Evolutionary conservation across 768 basidiomycete genomes (phyloP).

Genomic region (Sarcodon aspratus): DNA sequence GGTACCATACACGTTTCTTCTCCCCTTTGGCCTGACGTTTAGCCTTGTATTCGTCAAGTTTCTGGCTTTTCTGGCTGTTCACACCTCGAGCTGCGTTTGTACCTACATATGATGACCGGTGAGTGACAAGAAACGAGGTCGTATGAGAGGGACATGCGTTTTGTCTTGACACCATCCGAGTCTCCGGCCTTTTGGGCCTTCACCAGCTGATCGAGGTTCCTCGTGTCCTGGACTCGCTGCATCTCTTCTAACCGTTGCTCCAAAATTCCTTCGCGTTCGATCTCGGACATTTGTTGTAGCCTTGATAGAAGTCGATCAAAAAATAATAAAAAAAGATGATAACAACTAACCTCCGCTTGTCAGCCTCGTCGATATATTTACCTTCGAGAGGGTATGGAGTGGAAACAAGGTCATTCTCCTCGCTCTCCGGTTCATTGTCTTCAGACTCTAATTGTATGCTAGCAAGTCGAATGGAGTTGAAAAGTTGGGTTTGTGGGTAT

Average conservation of each 20-base stretch:
- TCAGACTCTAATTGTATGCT: slow-evolving; percentile 30
- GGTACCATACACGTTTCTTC: slow-evolving; percentile 56
- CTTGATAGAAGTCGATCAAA: slow-evolving; percentile 25
- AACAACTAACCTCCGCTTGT: slow-evolving; percentile 62
- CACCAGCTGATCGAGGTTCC: slow-evolving; percentile 64
- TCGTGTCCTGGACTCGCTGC: slow-evolving; percentile 61
- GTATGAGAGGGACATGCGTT: slow-evolving; percentile 41
- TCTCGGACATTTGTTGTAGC: slow-evolving; percentile 69
- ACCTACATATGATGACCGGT: slow-evolving; percentile 27
- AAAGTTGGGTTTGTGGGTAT: neutral
- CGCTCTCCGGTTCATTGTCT: slow-evolving; percentile 44
- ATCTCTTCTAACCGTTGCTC: slow-evolving; percentile 73
- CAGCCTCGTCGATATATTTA: slow-evolving; percentile 78
- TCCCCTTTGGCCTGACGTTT: slow-evolving; percentile 84
- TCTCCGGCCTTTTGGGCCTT: slow-evolving; percentile 44
- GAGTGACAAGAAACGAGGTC: neutral
- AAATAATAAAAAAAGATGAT: slow-evolving; percentile 8
- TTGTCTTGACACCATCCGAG: slow-evolving; percentile 48
- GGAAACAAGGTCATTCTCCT: slow-evolving; percentile 37
- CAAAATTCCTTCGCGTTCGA: slow-evolving; percentile 82
- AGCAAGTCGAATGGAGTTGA: neutral
- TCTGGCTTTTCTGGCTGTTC: slow-evolving; percentile 71
- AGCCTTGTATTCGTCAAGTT: slow-evolving; percentile 78
- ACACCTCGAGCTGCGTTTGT: slow-evolving; percentile 64
- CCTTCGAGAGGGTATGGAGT: slow-evolving; percentile 88